phyloP scores from a whole-genome alignment of 768 basidiomycete genomes.

The Rhizopogon vulgaris region DNA sequence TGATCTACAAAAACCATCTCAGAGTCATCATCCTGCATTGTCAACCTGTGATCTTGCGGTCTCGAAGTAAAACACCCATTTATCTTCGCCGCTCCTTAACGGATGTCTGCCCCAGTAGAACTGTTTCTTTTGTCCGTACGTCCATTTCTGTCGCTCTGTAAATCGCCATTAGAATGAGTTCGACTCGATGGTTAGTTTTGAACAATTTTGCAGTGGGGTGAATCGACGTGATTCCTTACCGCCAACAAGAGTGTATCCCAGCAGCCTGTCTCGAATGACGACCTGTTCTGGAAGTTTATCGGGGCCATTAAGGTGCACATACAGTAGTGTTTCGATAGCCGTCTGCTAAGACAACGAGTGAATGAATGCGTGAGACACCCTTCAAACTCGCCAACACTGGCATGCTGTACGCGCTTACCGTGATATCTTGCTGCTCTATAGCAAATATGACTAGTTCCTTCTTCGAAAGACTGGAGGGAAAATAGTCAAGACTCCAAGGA shows the following conservation, averaged over 20 bases:
- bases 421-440: neutral
- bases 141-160: neutral
- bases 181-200: neutral
- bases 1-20: neutral
- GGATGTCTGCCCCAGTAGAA: neutral
- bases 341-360: neutral
- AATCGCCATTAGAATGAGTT: neutral
- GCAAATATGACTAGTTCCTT: neutral
- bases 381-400: neutral
- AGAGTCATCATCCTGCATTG: neutral
- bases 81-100: neutral
- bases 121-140: neutral
- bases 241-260: neutral
- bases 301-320: neutral
- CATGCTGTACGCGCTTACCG: neutral
- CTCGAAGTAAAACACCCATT: neutral
- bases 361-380: neutral
- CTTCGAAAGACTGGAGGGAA: neutral
- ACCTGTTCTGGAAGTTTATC: neutral
- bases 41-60: neutral
- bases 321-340: neutral
- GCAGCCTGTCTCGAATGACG: neutral
- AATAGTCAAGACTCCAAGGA: neutral
- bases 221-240: neutral
- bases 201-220: neutral